Evolutionary conservation across 345 rosid genomes (phyloP).

Genomic region (Mallotus nudiflorus): DNA sequence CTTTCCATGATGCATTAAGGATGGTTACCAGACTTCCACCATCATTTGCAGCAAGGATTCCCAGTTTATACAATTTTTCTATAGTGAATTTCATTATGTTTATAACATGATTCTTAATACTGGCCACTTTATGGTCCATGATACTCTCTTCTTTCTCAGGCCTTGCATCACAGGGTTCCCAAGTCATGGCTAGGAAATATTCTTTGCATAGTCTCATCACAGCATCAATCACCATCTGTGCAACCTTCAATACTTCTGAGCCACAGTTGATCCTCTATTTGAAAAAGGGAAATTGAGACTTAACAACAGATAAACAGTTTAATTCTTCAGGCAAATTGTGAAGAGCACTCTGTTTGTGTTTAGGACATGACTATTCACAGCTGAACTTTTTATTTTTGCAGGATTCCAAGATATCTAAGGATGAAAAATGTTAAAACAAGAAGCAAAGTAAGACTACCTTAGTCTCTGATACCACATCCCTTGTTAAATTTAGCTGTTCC

Average conservation of each 20-base stretch:
- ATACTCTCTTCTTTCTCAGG: conserved; percentile 26
- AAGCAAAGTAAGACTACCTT: conserved; percentile 48
- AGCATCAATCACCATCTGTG: conserved; percentile 58
- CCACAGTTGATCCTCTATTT: conserved; percentile 56
- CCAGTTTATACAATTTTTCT: conserved; percentile 66
- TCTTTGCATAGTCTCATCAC: conserved; percentile 62
- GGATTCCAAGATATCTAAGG: neutral
- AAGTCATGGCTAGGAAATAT: conserved; percentile 40
- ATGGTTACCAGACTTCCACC: conserved; percentile 86
- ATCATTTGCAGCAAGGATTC: conserved; percentile 67
- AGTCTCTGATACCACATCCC: conserved; percentile 44
- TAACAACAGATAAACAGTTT: conserved; percentile 12
- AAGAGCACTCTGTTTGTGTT: neutral
- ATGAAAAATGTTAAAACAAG: conserved; percentile 6
- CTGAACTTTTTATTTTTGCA: neutral
- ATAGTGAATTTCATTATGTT: conserved; percentile 47
- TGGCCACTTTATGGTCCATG: conserved; percentile 32
- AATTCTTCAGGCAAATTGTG: neutral
- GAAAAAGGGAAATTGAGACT: conserved; percentile 12
- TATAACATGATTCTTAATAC: conserved; percentile 38
- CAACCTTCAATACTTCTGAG: conserved; percentile 59
- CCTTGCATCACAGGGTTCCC: conserved; percentile 37
- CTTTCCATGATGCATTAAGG: conserved; percentile 93
- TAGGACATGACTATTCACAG: neutral
- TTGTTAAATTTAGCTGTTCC: conserved; percentile 62